Evolutionary conservation across 768 basidiomycete genomes (phyloP).

Genomic region (Termitomyces sp.): DNA sequence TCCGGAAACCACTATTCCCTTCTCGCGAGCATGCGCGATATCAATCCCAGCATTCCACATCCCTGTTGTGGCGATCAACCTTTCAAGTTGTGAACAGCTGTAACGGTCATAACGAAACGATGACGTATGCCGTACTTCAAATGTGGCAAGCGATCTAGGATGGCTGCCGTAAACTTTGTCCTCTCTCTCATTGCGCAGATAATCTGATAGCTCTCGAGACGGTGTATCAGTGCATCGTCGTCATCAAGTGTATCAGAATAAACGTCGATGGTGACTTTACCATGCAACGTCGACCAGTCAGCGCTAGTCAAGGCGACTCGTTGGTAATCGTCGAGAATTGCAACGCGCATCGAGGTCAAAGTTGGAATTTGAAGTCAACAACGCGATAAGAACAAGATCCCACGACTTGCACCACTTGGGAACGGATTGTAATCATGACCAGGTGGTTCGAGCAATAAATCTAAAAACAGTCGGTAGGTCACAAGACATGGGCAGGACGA

Average conservation of each 20-base stretch:
- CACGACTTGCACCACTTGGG: not conserved
- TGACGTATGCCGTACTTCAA: conserved; percentile 29
- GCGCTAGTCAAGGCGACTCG: conserved; percentile 42
- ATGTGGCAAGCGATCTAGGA: conserved; percentile 53
- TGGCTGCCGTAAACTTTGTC: conserved; percentile 44
- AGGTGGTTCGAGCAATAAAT: not conserved
- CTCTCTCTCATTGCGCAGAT: conserved; percentile 66
- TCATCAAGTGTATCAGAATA: conserved; percentile 48
- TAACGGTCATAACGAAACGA: not conserved
- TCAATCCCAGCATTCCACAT: conserved; percentile 45
- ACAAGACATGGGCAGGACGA: too few species aligned
- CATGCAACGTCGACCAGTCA: conserved; percentile 46
- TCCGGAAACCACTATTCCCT: conserved; percentile 49
- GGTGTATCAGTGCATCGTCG: conserved; percentile 41
- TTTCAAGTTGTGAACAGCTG: conserved; percentile 8
- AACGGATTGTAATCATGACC: not conserved
- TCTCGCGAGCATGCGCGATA: conserved; percentile 35
- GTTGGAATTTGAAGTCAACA: not conserved
- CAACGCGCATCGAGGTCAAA: conserved; percentile 27
- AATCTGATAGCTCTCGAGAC: conserved; percentile 48
- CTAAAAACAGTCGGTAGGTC: too few species aligned
- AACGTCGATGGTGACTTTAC: conserved; percentile 34
- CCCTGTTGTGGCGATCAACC: conserved; percentile 57
- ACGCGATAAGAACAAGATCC: not conserved
- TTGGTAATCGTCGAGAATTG: conserved; percentile 62